Evolutionary conservation across 495 filamentous ascomycete species (phyloP).

Genomic region (Parathielavia appendiculata): DNA sequence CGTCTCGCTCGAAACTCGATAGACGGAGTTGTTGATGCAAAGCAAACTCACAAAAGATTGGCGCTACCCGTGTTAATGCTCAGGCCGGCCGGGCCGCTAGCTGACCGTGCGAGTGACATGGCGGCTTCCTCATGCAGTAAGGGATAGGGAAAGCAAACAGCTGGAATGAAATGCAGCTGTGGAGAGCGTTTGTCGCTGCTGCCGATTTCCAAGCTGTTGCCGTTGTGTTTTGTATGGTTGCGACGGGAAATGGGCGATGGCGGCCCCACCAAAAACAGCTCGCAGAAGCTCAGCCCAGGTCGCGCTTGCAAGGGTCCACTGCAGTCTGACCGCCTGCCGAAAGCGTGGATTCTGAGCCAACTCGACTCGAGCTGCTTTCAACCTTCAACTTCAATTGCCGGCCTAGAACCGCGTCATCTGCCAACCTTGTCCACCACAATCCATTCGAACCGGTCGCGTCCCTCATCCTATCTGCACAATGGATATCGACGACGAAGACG

Average conservation of each 20-base stretch:
- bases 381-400: background rate
- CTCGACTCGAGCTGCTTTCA: background rate
- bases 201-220: background rate
- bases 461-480: constrained; percentile 33
- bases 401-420: no score
- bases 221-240: constrained; percentile 15
- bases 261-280: constrained; percentile 19
- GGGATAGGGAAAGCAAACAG: background rate
- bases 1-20: background rate
- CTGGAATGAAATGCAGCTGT: constrained; percentile 12
- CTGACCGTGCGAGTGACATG: constrained; percentile 52
- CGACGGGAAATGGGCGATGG: constrained; percentile 10
- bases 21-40: background rate
- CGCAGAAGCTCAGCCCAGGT: constrained; percentile 17
- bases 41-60: constrained; percentile 55
- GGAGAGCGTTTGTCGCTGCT: constrained; percentile 11
- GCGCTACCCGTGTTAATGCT: constrained; percentile 74
- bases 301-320: constrained; percentile 14
- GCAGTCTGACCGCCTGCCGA: constrained; percentile 29
- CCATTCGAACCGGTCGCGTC: background rate
- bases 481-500: constrained; percentile 67
- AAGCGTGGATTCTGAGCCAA: constrained; percentile 5
- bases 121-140: constrained; percentile 16
- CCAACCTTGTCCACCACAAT: background rate
- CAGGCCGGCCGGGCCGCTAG: constrained; percentile 62